Percentiles rank a stretch among this genome's conserved stretches.
These are phyloP conservation scores for Vitis amurensis DNA, from an alignment of 164 flowering plant species.

Conservation along the genomic window DNA sequence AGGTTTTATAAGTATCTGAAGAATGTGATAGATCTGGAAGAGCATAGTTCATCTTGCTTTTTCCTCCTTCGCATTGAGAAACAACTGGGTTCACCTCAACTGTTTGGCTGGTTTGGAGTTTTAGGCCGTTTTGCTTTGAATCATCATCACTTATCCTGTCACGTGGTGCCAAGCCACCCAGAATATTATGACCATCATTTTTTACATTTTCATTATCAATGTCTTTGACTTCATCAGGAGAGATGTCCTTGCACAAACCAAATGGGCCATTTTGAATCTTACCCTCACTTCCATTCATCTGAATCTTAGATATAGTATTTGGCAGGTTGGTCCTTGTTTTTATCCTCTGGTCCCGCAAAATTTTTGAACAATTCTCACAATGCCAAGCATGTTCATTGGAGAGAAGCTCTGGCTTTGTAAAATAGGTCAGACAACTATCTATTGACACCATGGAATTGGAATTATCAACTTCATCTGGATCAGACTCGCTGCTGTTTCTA, in stretches of 20 bases:
- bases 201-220: constrained; percentile 25
- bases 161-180: constrained; percentile 15
- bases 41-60: constrained; percentile 10
- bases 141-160: constrained; percentile 20
- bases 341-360: constrained; percentile 29
- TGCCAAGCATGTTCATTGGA: constrained; percentile 86
- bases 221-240: constrained; percentile 11
- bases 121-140: constrained; percentile 13
- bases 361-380: constrained; percentile 83
- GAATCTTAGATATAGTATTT: constrained; percentile 11
- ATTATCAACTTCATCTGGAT: constrained; percentile 87
- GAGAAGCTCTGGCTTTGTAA: constrained; percentile 79
- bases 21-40: constrained; percentile 18
- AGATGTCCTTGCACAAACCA: constrained; percentile 8
- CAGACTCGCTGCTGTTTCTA: constrained; percentile 71
- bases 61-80: constrained; percentile 14
- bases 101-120: constrained; percentile 18
- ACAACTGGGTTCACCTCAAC: constrained; percentile 10
- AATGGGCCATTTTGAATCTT: constrained; percentile 11
- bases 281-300: constrained; percentile 26
- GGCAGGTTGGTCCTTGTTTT: constrained; percentile 21
- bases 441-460: constrained; percentile 75
- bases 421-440: constrained; percentile 75
- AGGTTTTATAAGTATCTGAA: constrained; percentile 13
- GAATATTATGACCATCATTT: constrained; percentile 15